Evolutionary conservation across 2,329 filamentous ascomycete genomes (phyloP).

Genomic region (Myriosclerotinia scirpicola): DNA sequence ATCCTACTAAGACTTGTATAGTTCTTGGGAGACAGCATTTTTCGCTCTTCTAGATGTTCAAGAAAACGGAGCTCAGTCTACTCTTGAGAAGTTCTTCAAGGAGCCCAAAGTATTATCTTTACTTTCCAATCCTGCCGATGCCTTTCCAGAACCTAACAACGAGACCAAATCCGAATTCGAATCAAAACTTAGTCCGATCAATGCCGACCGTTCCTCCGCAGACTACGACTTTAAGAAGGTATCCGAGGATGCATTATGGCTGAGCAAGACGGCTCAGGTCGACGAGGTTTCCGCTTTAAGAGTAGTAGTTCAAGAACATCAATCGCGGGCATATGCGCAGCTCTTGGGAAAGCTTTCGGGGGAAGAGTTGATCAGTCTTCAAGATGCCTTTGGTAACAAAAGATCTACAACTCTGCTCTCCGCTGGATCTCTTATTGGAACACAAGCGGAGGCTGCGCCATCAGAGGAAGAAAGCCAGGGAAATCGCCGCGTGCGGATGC

Average conservation of each 20-base stretch:
- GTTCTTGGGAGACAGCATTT: slow-evolving; percentile 62
- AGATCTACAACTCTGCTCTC: slow-evolving; percentile 59
- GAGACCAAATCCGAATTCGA: slow-evolving; percentile 73
- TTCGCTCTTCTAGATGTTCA: slow-evolving; percentile 58
- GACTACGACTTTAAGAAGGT: slow-evolving; percentile 74
- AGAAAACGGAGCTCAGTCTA: slow-evolving; percentile 55
- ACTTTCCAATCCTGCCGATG: slow-evolving; percentile 66
- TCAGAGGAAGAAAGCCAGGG: slow-evolving; percentile 63
- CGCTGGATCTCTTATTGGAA: slow-evolving; percentile 41
- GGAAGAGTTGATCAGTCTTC: slow-evolving; percentile 74
- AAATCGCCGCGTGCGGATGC: slow-evolving; percentile 64
- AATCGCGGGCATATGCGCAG: slow-evolving; percentile 72
- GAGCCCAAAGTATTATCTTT: slow-evolving; percentile 67
- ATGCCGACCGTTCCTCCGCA: slow-evolving; percentile 68
- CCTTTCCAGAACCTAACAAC: slow-evolving; percentile 63
- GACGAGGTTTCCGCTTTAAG: slow-evolving; percentile 82
- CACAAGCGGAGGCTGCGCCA: slow-evolving; percentile 47
- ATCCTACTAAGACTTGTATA: slow-evolving; percentile 38
- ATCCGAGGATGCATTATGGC: slow-evolving; percentile 82
- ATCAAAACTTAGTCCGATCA: slow-evolving; percentile 82
- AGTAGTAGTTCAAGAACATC: slow-evolving; percentile 79
- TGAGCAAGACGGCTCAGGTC: slow-evolving; percentile 74
- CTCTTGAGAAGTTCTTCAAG: slow-evolving; percentile 64
- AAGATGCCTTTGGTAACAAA: slow-evolving; percentile 68
- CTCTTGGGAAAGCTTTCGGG: slow-evolving; percentile 71